These are phyloP conservation scores for Omphalotus guepiniiformis DNA, from an alignment of 768 basidiomycete genomes.

Conservation along the genomic window DNA sequence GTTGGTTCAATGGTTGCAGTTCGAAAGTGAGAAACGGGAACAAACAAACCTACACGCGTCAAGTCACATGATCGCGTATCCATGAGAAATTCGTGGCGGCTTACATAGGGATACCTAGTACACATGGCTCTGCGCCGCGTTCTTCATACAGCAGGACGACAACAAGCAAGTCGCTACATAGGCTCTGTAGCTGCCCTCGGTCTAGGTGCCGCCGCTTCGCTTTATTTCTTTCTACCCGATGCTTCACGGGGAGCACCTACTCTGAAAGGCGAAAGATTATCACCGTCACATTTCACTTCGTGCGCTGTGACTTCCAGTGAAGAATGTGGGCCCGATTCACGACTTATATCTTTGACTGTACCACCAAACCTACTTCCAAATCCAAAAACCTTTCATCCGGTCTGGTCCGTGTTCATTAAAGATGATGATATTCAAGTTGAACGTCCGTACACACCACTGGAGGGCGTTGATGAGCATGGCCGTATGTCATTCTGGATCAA, in stretches of 20 bases:
- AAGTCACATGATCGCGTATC: slow-evolving; percentile 27
- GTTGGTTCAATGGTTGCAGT: not conserved
- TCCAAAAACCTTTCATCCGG: slow-evolving; percentile 32
- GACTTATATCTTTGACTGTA: slow-evolving; percentile 58
- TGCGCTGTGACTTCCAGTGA: slow-evolving; percentile 53
- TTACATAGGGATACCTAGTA: too few relatives aligned
- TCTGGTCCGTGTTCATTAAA: slow-evolving; percentile 80
- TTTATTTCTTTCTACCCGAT: slow-evolving; percentile 52
- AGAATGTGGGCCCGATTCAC: slow-evolving; percentile 52
- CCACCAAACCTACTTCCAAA: slow-evolving; percentile 37
- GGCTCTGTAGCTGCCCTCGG: too few relatives aligned
- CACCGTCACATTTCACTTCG: slow-evolving; percentile 54
- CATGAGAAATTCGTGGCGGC: too few relatives aligned
- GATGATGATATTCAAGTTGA: slow-evolving; percentile 89
- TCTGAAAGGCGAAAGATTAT: slow-evolving; percentile 30
- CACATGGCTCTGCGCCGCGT: too few relatives aligned
- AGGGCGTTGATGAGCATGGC: slow-evolving; percentile 63
- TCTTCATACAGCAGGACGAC: too few relatives aligned
- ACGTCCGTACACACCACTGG: slow-evolving; percentile 77
- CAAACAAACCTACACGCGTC: slow-evolving; percentile 23
- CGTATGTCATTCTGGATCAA: slow-evolving; percentile 79
- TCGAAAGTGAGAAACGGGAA: slow-evolving; percentile 1
- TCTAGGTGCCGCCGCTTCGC: slow-evolving; percentile 36
- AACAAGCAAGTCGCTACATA: too few relatives aligned
- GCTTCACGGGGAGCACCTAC: slow-evolving; percentile 42